Evolutionary conservation across 108 stramenopile genomes (phyloP), one percentile per base, ranked within the genome.

Genomic region (Cyclostephanos invisitatus): DNA sequence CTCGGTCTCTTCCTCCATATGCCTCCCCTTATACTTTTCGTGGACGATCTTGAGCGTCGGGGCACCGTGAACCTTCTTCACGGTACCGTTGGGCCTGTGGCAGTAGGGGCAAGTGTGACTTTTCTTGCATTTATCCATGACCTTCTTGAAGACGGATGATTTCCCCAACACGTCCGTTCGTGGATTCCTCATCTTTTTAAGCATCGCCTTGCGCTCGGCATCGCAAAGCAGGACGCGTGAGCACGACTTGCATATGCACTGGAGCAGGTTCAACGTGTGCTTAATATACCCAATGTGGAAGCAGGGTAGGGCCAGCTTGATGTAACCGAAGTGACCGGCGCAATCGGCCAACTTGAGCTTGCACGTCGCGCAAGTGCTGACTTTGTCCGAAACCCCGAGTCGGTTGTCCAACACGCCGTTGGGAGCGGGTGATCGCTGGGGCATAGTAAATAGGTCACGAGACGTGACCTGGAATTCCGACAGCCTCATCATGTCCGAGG

Each of bases 261-360:
- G 97, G 54, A 98, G 78, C 2, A 96, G 55, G 22, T 85, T 82
- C 22, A 97, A 81, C 10, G 94, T 98, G 72, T 97, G 96, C 67
- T 96, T 96, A 67, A 98, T 83, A 80, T 93, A 99, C 5, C 98
- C 98, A 61, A 98, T 96, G 84, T 99, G 98, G 75, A 98, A 99
- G 61, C 97, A 96, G 3, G 98, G 98, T 50, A 99, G 85, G 11
- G 95, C 92, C 32, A 99, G 74, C 37, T 89, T 83, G 67, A 99
- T 96, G 83, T 96, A 93, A 0, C 98, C 98, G 75, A 85, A 99
- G 70, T 98, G 97, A 5, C 98, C 98, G 0, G 97, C 96, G 79
- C 98, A 98, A 77, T 98, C 97, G 25, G 85, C 87, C 62, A 97
- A 68, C 77, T 95, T 96, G 12, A 74, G 74, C 78, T 96, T 91